A percentile compares a stretch with the other conserved stretches of the same genome.
phyloP scores from a whole-genome alignment of 306 rosid species.

The Trichosanthes truncata region DNA sequence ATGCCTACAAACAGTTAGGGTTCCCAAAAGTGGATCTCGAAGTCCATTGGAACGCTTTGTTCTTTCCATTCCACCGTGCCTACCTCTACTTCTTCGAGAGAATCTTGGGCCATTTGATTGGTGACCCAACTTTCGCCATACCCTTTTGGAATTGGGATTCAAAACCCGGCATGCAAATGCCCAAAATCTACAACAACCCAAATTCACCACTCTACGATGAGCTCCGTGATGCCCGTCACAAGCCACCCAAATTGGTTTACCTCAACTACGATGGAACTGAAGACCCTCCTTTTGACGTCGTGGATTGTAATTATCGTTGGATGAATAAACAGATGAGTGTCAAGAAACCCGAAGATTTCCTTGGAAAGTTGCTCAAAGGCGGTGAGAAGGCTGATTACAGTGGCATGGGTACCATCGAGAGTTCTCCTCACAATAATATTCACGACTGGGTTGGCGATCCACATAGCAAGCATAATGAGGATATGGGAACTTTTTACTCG shows the following conservation, averaged over 20 bases:
- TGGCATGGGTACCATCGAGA: conserved; percentile 39
- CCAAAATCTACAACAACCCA: conserved; percentile 34
- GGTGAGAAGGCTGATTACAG: conserved; percentile 43
- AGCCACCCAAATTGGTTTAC: conserved; percentile 32
- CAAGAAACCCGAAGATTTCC: conserved; percentile 34
- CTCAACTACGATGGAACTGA: conserved; percentile 20
- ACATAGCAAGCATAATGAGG: conserved; percentile 23
- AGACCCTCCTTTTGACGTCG: neutral
- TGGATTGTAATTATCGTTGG: conserved; percentile 29
- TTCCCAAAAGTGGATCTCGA: conserved; percentile 42
- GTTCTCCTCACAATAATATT: neutral
- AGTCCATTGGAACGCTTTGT: conserved; percentile 64
- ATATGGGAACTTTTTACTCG: conserved; percentile 62
- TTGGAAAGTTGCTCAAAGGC: conserved; percentile 38
- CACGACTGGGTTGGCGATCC: neutral
- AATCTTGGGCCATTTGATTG: conserved; percentile 49
- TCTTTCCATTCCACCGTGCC: conserved; percentile 73
- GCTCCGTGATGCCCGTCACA: conserved; percentile 31
- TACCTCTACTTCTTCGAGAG: conserved; percentile 64
- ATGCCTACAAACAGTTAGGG: conserved; percentile 53
- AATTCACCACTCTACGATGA: no score
- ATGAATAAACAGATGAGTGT: conserved; percentile 64
- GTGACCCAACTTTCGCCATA: conserved; percentile 47
- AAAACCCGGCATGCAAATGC: conserved; percentile 42
- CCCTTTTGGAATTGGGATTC: conserved; percentile 82